Percentiles rank a stretch among this genome's conserved stretches.
Evolutionary conservation across 176 grass and related monocot genomes (phyloP).

Genomic region (Carex kokanica): DNA sequence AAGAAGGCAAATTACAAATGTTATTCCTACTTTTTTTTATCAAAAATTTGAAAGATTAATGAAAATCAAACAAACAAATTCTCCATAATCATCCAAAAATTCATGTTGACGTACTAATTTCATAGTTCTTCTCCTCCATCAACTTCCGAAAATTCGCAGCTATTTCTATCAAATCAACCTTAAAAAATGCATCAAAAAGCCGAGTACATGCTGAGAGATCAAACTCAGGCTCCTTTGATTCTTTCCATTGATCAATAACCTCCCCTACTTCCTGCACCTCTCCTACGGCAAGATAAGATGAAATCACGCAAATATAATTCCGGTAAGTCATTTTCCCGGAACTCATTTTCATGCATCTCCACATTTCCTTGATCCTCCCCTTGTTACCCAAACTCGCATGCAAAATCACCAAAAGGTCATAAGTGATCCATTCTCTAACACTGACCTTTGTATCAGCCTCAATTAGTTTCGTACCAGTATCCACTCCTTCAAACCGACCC

Average conservation of each 20-base stretch:
- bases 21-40: too few relatives aligned
- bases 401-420: slow-evolving; percentile 64
- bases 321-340: slow-evolving; percentile 58
- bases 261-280: slow-evolving; percentile 49
- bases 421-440: slow-evolving; percentile 73
- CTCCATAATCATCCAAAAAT: background rate
- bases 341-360: slow-evolving; percentile 66
- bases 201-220: slow-evolving; percentile 54
- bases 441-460: slow-evolving; percentile 59
- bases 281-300: slow-evolving; percentile 49
- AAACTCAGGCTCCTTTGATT: slow-evolving; percentile 55
- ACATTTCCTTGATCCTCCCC: slow-evolving; percentile 64
- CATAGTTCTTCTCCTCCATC: slow-evolving; percentile 33
- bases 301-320: slow-evolving; percentile 59
- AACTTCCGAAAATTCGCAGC: slow-evolving; percentile 46
- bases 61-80: background rate
- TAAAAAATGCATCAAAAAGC: slow-evolving; percentile 41
- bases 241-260: slow-evolving; percentile 66
- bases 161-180: slow-evolving; percentile 32
- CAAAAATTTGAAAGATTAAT: background rate
- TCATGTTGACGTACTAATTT: background rate
- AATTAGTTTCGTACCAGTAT: slow-evolving; percentile 33
- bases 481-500: slow-evolving; percentile 46
- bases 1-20: background rate
- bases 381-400: slow-evolving; percentile 51